Conservation (phyloP, 441 rosid species). For the Gossypium trilobum region DNA sequence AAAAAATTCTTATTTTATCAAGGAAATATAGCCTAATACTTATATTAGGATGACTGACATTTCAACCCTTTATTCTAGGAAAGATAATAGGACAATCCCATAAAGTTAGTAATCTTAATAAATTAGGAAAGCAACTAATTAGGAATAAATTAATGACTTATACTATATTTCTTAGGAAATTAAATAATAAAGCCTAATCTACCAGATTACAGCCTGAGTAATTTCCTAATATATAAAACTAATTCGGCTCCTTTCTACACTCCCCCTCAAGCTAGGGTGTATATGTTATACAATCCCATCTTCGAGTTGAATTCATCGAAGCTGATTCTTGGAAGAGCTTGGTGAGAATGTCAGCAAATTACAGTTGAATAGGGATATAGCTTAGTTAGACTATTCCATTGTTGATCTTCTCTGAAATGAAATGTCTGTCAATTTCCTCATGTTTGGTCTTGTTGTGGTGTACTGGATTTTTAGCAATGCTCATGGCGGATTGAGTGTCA, state of each 20-base stretch:
- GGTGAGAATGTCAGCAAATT: not conserved
- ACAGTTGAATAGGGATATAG: not conserved
- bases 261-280: not conserved
- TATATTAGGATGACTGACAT: not conserved
- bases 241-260: not conserved
- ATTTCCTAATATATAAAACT: not conserved
- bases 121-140: not conserved
- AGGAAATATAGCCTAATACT: not conserved
- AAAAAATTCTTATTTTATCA: not conserved
- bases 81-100: not conserved
- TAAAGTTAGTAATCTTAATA: not conserved
- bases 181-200: too few relatives aligned
- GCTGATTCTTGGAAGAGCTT: not conserved
- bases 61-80: not conserved
- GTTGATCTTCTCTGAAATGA: not conserved
- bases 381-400: not conserved
- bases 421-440: not conserved
- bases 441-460: not conserved
- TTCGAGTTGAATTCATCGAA: not conserved
- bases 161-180: not conserved
- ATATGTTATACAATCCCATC: not conserved
- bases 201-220: not conserved
- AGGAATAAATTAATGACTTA: not conserved
- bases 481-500: not conserved
- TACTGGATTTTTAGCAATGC: not conserved